phyloP scores from a whole-genome alignment of 805 yeast genomes.

The Deakozyma indianensis region DNA sequence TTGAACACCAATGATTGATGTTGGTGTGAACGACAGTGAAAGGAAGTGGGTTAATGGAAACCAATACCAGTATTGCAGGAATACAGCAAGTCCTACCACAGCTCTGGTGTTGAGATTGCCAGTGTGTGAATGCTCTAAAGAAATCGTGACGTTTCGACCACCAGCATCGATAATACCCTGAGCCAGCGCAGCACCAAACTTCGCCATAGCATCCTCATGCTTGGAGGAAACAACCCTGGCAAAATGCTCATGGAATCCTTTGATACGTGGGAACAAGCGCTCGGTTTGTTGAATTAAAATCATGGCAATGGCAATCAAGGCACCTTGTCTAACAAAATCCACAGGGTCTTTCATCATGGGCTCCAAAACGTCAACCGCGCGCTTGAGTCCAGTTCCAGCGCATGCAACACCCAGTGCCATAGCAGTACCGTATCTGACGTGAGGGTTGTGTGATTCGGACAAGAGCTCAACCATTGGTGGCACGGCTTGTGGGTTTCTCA shows the following conservation, averaged over 20 bases:
- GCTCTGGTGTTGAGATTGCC: slow-evolving; percentile 85
- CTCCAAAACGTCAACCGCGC: slow-evolving; percentile 84
- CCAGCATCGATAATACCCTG: slow-evolving; percentile 99
- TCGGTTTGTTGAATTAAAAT: slow-evolving; percentile 79
- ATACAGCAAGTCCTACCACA: slow-evolving; percentile 80
- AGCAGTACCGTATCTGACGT: slow-evolving; percentile 96
- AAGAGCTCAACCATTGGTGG: slow-evolving; percentile 90
- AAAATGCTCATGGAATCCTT: slow-evolving; percentile 56
- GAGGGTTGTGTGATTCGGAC: slow-evolving; percentile 92
- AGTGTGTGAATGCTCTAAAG: slow-evolving; percentile 74
- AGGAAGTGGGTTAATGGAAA: slow-evolving; percentile 91
- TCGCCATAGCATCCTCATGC: slow-evolving; percentile 93
- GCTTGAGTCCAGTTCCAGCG: slow-evolving; percentile 81
- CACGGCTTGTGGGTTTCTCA: slow-evolving; percentile 83
- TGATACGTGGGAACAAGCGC: slow-evolving; percentile 64
- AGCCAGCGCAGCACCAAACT: slow-evolving; percentile 92
- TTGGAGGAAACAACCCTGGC: slow-evolving; percentile 70
- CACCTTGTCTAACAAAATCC: slow-evolving; percentile 97
- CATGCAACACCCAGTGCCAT: slow-evolving; percentile 94
- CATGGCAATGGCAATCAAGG: slow-evolving; percentile 85
- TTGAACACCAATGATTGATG: slow-evolving; percentile 75
- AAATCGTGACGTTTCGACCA: slow-evolving; percentile 93
- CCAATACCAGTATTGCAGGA: slow-evolving; percentile 97
- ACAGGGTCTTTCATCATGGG: slow-evolving; percentile 88
- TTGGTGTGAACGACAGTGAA: slow-evolving; percentile 83